Evolutionary conservation across 148 eudicot species (phyloP), one percentile per base, ranked within the genome.

Genomic region (Chenopodium formosanum): DNA sequence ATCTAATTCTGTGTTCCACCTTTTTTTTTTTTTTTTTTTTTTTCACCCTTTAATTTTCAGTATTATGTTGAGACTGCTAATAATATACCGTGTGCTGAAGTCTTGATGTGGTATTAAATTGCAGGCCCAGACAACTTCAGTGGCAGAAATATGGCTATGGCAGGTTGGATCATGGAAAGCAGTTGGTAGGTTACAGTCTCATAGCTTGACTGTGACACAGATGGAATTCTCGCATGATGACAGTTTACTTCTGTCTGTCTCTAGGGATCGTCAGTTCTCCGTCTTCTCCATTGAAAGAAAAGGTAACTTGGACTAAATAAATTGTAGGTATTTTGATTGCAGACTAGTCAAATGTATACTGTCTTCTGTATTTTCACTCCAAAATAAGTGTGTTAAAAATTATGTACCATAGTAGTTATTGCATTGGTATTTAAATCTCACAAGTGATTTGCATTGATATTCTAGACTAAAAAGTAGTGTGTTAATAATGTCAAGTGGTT

Each of bases 101-200:
- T 78, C 4, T 48, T 56, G 68, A 32, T 37, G 17, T 12, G n/a
- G 44, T 76, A 22, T 53, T 76, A 4, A 22, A 53, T 73, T 87
- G 83, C 91, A 95, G 99, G 99, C 99, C 58, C 97, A 95, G 80
- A 87, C 95, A 79, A 85, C 88, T 52, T 86, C 97, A 58, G 92
- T 92, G 32, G 99, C 99, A 73, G 99, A 95, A 82, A 94, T 95
- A 86, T 95, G 99, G 99, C 83, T 95, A 67, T 95, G 99, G 97
- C 89, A 92, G 88, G 97, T 95, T 79, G 98, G 99, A 78, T 88
- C 93, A 16, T 95, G 99, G 98, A 95, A 92, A 88, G 88, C 99
- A 69, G 92, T 95, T 78, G 91, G 95, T 70, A 94, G 94, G 34
- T 82, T 95, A 84, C 98, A 88, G 82, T 92, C 99, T 76, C 99